These are phyloP conservation scores for Pyrrhoderma lamaoense DNA, from an alignment of 1,284 basidiomycete genomes.

Conservation along the genomic window DNA sequence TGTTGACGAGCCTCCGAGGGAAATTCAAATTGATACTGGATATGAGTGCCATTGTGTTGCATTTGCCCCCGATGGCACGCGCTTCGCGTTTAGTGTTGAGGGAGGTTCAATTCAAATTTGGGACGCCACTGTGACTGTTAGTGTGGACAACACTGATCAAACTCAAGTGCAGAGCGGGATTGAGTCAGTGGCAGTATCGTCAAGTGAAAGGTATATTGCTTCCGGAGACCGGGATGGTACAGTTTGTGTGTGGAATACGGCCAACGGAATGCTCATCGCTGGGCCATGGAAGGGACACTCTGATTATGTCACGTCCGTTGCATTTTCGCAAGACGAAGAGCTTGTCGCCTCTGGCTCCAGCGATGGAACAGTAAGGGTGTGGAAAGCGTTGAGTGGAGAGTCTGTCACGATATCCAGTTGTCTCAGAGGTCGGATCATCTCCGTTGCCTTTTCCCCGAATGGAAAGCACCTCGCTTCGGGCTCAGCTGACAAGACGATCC, in stretches of 20 bases:
- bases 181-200: not conserved
- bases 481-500: constrained; percentile 1
- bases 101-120: too few species aligned
- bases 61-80: too few species aligned
- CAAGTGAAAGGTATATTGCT: not conserved
- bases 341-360: not conserved
- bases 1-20: too few species aligned
- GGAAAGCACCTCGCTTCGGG: constrained; percentile 4
- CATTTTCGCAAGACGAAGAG: not conserved
- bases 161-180: too few species aligned
- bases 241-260: not conserved
- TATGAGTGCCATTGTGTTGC: too few species aligned
- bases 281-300: not conserved
- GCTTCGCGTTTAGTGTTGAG: too few species aligned
- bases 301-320: not conserved
- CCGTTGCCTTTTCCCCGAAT: constrained; percentile 4
- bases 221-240: not conserved
- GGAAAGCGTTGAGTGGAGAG: not conserved
- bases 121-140: too few species aligned
- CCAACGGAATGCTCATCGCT: not conserved
- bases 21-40: too few species aligned
- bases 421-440: not conserved
- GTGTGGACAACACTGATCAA: too few species aligned
- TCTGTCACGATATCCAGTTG: not conserved
- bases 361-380: not conserved